phyloP scores from a whole-genome alignment of 192 early-diverging fungal genomes.

The Coemansia sp. region DNA sequence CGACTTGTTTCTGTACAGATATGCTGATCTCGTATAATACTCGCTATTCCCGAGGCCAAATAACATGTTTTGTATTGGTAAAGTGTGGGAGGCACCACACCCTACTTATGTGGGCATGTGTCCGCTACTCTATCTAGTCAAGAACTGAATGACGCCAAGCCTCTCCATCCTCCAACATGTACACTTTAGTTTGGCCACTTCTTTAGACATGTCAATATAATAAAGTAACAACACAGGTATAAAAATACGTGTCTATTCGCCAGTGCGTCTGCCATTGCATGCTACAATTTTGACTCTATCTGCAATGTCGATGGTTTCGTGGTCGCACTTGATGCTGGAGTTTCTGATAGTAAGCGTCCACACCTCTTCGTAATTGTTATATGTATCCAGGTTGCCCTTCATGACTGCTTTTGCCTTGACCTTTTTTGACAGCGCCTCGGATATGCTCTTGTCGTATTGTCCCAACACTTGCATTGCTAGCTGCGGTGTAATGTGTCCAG shows the following conservation, averaged over 20 bases:
- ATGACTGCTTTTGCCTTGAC: conserved; percentile 79
- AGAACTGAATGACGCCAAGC: no score
- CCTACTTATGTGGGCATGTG: no score
- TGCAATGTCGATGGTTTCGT: conserved; percentile 64
- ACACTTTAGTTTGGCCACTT: no score
- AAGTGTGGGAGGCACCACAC: no score
- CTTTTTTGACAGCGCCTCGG: conserved; percentile 75
- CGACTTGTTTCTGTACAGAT: neutral
- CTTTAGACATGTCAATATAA: no score
- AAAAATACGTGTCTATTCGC: conserved; percentile 42
- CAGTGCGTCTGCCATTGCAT: conserved; percentile 77
- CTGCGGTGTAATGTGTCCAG: conserved; percentile 86
- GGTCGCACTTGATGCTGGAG: conserved; percentile 81
- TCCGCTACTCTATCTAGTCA: no score
- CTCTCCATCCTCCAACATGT: no score
- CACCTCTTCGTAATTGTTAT: conserved; percentile 95
- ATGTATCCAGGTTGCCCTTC: conserved; percentile 76
- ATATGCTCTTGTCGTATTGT: conserved; percentile 74
- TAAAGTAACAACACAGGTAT: no score
- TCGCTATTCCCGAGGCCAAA: no score
- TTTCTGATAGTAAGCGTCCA: conserved; percentile 93
- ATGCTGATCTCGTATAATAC: no score
- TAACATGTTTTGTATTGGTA: no score
- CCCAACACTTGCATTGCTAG: conserved; percentile 85
- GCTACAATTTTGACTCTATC: conserved; percentile 96